phyloP scores from a whole-genome alignment of 805 yeast genomes.

The Lipomyces starkeyi region DNA sequence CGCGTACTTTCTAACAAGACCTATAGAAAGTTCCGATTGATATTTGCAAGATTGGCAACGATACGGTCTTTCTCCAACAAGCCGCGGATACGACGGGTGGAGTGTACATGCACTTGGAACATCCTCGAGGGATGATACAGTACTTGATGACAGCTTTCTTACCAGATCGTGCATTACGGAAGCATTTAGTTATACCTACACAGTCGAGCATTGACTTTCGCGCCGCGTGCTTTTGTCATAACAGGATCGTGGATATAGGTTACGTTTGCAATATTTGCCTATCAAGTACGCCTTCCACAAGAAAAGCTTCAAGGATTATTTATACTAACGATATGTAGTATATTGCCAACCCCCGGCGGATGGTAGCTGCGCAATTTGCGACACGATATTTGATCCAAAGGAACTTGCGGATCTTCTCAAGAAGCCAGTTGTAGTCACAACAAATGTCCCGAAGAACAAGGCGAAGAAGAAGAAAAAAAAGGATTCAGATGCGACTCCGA shows the following conservation, averaged over 20 bases:
- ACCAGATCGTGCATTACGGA: constrained; percentile 81
- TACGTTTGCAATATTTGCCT: constrained; percentile 94
- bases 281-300: constrained; percentile 56
- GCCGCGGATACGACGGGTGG: constrained; percentile 96
- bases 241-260: constrained; percentile 90
- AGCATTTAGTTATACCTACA: constrained; percentile 79
- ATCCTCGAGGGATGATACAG: constrained; percentile 80
- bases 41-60: constrained; percentile 72
- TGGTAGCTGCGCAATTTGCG: constrained; percentile 85
- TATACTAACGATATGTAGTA: constrained; percentile 53
- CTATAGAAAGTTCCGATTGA: constrained; percentile 74
- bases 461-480: constrained; percentile 45
- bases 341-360: constrained; percentile 56
- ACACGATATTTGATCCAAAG: constrained; percentile 70
- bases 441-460: constrained; percentile 47
- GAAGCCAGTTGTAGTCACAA: constrained; percentile 60
- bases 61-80: constrained; percentile 88
- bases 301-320: background rate
- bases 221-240: constrained; percentile 91
- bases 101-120: constrained; percentile 70
- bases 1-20: background rate
- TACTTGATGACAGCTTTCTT: constrained; percentile 76
- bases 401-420: constrained; percentile 63
- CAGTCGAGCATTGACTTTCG: constrained; percentile 87
- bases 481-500: background rate